phyloP scores from a whole-genome alignment of 495 filamentous ascomycete genomes.

The Apiosordaria backusii region DNA sequence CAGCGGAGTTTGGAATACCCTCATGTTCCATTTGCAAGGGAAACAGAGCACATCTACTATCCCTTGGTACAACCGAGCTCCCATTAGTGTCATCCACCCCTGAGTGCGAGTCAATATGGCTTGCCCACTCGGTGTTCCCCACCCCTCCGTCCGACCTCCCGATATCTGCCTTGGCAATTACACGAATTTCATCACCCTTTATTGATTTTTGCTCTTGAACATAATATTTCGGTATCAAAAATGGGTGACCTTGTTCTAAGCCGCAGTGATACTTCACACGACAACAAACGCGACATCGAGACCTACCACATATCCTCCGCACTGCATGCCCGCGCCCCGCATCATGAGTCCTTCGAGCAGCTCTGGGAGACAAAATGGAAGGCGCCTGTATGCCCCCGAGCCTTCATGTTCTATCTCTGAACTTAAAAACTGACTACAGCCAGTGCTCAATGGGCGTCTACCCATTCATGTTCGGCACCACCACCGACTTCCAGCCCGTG shows the following conservation, averaged over 20 bases:
- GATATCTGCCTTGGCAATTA: background rate
- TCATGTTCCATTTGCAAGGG: background rate
- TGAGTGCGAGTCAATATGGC: background rate
- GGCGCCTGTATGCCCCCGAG: slow-evolving; percentile 43
- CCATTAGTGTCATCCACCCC: background rate
- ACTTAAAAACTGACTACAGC: background rate
- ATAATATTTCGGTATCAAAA: background rate
- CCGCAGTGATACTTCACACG: background rate
- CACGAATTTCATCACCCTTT: background rate
- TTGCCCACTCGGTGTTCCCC: background rate
- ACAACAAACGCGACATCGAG: background rate
- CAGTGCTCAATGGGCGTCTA: slow-evolving; percentile 57
- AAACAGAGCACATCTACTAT: background rate
- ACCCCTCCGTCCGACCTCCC: background rate
- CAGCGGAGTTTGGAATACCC: background rate
- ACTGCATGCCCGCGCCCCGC: slow-evolving; percentile 27
- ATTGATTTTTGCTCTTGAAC: background rate
- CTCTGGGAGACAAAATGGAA: slow-evolving; percentile 79
- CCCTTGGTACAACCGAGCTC: background rate
- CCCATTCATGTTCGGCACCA: slow-evolving; percentile 66
- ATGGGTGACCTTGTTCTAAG: background rate
- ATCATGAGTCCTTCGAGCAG: slow-evolving; percentile 63
- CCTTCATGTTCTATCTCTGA: background rate
- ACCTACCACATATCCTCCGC: slow-evolving; percentile 22
- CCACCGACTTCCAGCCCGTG: slow-evolving; percentile 64